Evolutionary conservation across 2,329 filamentous ascomycete species (phyloP), one percentile per base, ranked within the genome.

Genomic region (Claviceps africana): DNA sequence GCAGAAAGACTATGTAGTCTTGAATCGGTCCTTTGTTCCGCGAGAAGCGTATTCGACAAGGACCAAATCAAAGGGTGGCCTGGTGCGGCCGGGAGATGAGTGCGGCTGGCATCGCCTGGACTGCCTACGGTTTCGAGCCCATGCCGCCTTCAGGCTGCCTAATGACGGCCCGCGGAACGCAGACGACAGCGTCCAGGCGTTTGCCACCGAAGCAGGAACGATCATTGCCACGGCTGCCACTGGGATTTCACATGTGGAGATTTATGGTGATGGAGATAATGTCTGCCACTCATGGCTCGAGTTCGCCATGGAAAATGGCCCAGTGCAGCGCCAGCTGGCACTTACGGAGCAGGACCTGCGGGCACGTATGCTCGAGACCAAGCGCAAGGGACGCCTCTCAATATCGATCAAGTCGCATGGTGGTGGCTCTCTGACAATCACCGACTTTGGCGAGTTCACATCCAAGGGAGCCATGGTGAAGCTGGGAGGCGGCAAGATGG

Each of bases 61-160:
- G 46, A 95, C 88, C 2, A 88, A 88, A 63, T 83, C 84, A 44
- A 88, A 86, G 60, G 90, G 90, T 2, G 84, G 85, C 4, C 68
- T 88, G 7, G 85, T 89, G 43, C 66, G 85, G 44, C 81, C 80
- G 33, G 78, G 82, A 47, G 88, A 96, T 59, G 93, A 97, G 68
- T 95, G 90, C 65, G 76, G 75, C 28, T 97, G 91, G 91, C 90
- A 96, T 67, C 80, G 90, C 53, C 76, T 97, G 7, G 93, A 97
- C 66, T 82, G 82, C 51, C 74, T 98, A 50, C 86, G 89, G 40
- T 95, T 96, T 71, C 83, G 89, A 57, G 85, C 83, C 58, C 93
- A 98, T 63, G 88, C 90, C 4, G 89, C 87, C 65, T 97, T 98
- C 72, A 78, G 83, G 51, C 77, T 95, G 50, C 88, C 90, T 0